These are phyloP conservation scores for Leccinum olivaceopallidum DNA, from an alignment of 768 basidiomycete species.

Conservation along the genomic window DNA sequence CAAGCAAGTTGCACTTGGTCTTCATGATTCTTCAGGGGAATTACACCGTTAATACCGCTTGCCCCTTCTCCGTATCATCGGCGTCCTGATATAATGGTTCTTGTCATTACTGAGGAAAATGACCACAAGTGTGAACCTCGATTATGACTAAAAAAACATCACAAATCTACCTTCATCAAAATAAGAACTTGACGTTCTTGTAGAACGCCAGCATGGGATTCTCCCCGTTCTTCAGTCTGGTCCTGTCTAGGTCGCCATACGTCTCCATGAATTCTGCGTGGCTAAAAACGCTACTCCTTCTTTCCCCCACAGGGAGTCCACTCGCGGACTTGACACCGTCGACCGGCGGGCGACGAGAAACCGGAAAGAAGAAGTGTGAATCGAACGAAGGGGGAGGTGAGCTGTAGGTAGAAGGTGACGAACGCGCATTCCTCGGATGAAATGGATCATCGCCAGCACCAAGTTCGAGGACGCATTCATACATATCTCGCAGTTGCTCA, in stretches of 20 bases:
- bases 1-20: not conserved
- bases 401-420: slow-evolving; percentile 53
- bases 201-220: slow-evolving; percentile 91
- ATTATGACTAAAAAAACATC: not conserved
- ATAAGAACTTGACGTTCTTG: slow-evolving; percentile 91
- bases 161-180: slow-evolving; percentile 42
- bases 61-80: not conserved
- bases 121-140: not conserved
- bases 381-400: slow-evolving; percentile 54
- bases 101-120: not conserved
- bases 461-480: slow-evolving; percentile 74
- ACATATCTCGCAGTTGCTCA: slow-evolving; percentile 81
- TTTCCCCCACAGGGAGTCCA: slow-evolving; percentile 78
- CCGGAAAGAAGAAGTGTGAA: slow-evolving; percentile 67
- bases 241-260: slow-evolving; percentile 74
- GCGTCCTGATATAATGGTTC: not conserved
- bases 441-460: slow-evolving; percentile 23
- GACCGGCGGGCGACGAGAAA: slow-evolving; percentile 53
- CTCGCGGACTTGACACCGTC: slow-evolving; percentile 76
- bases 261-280: slow-evolving; percentile 89
- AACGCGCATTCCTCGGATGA: slow-evolving; percentile 36
- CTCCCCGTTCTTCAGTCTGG: slow-evolving; percentile 75
- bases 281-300: slow-evolving; percentile 79
- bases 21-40: not conserved
- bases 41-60: not conserved